These are phyloP conservation scores for Solanum virginianum DNA, from an alignment of 257 asterid genomes.

Conservation along the genomic window DNA sequence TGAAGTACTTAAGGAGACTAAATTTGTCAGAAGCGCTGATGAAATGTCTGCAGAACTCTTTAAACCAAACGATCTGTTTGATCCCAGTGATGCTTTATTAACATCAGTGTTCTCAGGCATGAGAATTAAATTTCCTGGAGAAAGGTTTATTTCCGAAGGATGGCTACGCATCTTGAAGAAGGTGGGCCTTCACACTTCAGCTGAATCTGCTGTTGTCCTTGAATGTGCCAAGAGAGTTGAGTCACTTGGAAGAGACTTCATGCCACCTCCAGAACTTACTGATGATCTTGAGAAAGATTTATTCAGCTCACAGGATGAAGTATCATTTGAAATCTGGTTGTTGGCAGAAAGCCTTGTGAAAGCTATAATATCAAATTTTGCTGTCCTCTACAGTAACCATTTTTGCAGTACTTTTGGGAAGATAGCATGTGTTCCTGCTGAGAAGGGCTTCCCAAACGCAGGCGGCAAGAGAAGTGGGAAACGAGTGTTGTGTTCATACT, in stretches of 20 bases:
- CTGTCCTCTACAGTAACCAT: slow-evolving; percentile 77
- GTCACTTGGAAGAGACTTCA: slow-evolving; percentile 71
- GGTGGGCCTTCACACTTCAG: slow-evolving; percentile 71
- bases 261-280: slow-evolving; percentile 32
- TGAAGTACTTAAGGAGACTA: slow-evolving; percentile 66
- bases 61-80: slow-evolving; percentile 69
- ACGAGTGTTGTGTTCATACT: slow-evolving; percentile 76
- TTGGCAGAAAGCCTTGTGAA: slow-evolving; percentile 80
- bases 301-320: slow-evolving; percentile 50
- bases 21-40: slow-evolving; percentile 76
- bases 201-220: slow-evolving; percentile 71
- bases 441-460: slow-evolving; percentile 66
- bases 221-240: slow-evolving; percentile 93
- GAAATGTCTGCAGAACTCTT: slow-evolving; percentile 41
- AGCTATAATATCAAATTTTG: slow-evolving; percentile 69
- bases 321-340: slow-evolving; percentile 75
- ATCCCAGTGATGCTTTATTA: slow-evolving; percentile 75
- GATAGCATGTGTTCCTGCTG: slow-evolving; percentile 89
- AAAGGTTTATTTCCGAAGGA: slow-evolving; percentile 75
- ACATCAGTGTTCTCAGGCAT: slow-evolving; percentile 72
- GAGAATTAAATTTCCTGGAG: slow-evolving; percentile 77
- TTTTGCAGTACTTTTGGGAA: slow-evolving; percentile 79
- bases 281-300: slow-evolving; percentile 48
- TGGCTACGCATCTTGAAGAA: slow-evolving; percentile 83
- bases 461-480: slow-evolving; percentile 66